Conservation (phyloP, 2,329 filamentous ascomycete genomes). For the Cercospora zeina region DNA sequence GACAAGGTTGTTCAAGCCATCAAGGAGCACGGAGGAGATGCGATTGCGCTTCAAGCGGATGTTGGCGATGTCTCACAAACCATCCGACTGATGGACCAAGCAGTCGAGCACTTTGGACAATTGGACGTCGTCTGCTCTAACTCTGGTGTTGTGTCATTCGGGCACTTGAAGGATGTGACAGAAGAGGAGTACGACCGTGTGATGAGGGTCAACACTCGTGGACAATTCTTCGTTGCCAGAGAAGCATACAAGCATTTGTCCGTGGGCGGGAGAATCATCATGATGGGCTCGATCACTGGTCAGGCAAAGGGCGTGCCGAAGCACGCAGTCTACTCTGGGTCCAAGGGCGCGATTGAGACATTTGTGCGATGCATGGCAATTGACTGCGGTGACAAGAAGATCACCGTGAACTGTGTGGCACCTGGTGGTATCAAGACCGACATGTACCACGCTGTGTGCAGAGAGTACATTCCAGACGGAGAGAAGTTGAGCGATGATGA, state of each 20-base stretch:
- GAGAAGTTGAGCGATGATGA: constrained; percentile 58
- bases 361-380: constrained; percentile 58
- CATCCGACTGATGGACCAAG: constrained; percentile 62
- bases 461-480: constrained; percentile 62
- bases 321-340: constrained; percentile 56
- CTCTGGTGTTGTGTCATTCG: constrained; percentile 59
- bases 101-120: constrained; percentile 63
- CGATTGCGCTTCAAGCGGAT: constrained; percentile 67
- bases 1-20: constrained; percentile 66
- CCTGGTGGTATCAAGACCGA: constrained; percentile 58
- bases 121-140: constrained; percentile 71
- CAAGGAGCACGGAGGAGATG: constrained; percentile 63
- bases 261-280: constrained; percentile 55
- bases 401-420: constrained; percentile 62
- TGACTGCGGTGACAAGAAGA: constrained; percentile 56
- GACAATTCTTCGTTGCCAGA: constrained; percentile 63
- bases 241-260: constrained; percentile 57
- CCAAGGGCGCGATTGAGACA: constrained; percentile 57
- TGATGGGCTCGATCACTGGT: constrained; percentile 59
- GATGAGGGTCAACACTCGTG: constrained; percentile 62
- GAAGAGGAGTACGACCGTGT: constrained; percentile 60
- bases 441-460: constrained; percentile 64
- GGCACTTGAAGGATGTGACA: constrained; percentile 55
- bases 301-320: constrained; percentile 58
- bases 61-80: constrained; percentile 65